Percentiles rank a stretch among this genome's conserved stretches.
Evolutionary conservation across 805 yeast species (phyloP).

Genomic region (Teunomyces funiuensis): DNA sequence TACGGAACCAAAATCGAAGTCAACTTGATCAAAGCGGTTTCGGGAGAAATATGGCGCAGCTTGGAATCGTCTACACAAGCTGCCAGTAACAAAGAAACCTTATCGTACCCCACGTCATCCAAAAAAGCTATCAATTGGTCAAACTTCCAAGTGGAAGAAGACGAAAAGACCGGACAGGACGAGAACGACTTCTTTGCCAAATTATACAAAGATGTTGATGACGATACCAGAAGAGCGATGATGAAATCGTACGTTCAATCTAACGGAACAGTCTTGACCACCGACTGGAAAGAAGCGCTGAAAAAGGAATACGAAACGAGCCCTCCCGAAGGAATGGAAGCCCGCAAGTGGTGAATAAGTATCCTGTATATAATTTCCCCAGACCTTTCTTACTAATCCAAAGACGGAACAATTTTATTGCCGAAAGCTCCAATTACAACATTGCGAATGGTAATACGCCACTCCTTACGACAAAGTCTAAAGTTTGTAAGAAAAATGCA

Average conservation of each 20-base stretch:
- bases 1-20: conserved; percentile 77
- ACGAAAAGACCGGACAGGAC: conserved; percentile 44
- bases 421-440: neutral
- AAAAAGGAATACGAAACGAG: conserved; percentile 59
- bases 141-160: conserved; percentile 46
- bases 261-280: conserved; percentile 89
- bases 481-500: conserved; percentile 61
- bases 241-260: conserved; percentile 94
- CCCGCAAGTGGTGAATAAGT: conserved; percentile 45
- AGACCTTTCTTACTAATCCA: neutral
- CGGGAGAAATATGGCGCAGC: conserved; percentile 55
- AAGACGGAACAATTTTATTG: no score
- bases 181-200: conserved; percentile 72
- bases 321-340: conserved; percentile 76
- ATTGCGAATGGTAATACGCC: neutral
- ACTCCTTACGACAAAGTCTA: neutral
- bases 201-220: conserved; percentile 77
- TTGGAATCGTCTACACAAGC: conserved; percentile 35
- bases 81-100: conserved; percentile 9
- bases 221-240: conserved; percentile 90
- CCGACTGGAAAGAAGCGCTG: conserved; percentile 89
- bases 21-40: conserved; percentile 47
- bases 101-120: conserved; percentile 63
- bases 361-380: neutral
- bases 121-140: conserved; percentile 71